Conservation (phyloP, 441 rosid genomes). For the Jatropha multifida region DNA sequence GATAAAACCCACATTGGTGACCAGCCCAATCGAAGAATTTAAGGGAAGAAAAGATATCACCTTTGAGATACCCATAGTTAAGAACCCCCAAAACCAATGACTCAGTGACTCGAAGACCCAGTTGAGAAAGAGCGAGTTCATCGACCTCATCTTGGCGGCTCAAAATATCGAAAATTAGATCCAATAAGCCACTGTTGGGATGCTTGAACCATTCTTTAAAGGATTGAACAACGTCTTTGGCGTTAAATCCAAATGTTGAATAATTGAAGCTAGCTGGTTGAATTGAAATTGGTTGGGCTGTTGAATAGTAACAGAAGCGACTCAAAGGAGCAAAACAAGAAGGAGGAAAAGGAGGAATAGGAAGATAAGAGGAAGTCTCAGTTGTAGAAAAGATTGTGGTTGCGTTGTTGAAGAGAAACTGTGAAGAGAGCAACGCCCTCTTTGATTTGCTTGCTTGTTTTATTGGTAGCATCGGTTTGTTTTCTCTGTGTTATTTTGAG, state of each 20-base stretch:
- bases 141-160: constrained; percentile 31
- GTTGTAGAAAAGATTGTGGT: background rate
- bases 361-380: background rate
- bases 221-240: constrained; percentile 39
- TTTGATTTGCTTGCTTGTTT: constrained; percentile 19
- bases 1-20: constrained; percentile 60
- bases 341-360: background rate
- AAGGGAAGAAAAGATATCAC: constrained; percentile 67
- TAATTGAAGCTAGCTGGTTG: background rate
- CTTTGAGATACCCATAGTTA: constrained; percentile 32
- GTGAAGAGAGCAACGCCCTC: constrained; percentile 11
- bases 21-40: constrained; percentile 97
- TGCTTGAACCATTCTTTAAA: constrained; percentile 59
- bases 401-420: background rate
- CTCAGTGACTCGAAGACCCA: constrained; percentile 54
- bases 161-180: constrained; percentile 51
- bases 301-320: constrained; percentile 3
- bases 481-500: background rate
- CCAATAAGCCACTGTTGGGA: constrained; percentile 28
- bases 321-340: too few species aligned
- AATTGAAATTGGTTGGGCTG: constrained; percentile 7
- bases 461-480: constrained; percentile 19
- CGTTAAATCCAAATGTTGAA: background rate
- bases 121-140: constrained; percentile 39
- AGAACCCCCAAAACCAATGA: constrained; percentile 59